Evolutionary conservation across 1,284 basidiomycete species (phyloP).

Genomic region (Moniliella sp.): DNA sequence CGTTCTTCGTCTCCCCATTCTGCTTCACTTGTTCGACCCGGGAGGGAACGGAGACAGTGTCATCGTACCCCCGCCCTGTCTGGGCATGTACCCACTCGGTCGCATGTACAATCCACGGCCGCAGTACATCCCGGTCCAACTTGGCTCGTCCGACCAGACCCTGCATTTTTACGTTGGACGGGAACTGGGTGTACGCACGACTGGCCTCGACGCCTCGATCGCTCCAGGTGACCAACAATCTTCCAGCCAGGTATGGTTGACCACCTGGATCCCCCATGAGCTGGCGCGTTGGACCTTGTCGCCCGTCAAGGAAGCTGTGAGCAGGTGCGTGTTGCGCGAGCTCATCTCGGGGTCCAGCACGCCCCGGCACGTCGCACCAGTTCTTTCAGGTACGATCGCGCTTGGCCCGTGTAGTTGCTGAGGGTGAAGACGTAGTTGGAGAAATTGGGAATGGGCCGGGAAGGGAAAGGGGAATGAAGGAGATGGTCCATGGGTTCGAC

Average conservation of each 20-base stretch:
- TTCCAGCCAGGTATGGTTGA: slow-evolving; percentile 73
- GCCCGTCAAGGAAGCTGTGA: slow-evolving; percentile 60
- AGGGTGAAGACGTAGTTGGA: slow-evolving; percentile 50
- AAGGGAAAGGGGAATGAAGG: slow-evolving; percentile 43
- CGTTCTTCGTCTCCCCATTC: too few relatives aligned
- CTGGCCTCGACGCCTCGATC: slow-evolving; percentile 13
- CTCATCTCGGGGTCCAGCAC: slow-evolving; percentile 58
- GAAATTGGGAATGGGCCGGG: slow-evolving; percentile 31
- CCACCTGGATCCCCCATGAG: slow-evolving; percentile 59
- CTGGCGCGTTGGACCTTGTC: slow-evolving; percentile 52
- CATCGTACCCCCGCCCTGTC: too few relatives aligned
- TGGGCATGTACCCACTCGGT: too few relatives aligned
- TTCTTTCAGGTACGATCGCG: slow-evolving; percentile 62
- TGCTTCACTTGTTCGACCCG: too few relatives aligned
- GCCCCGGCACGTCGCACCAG: slow-evolving; percentile 56
- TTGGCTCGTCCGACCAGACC: slow-evolving; percentile 40
- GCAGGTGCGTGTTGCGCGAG: slow-evolving; percentile 47
- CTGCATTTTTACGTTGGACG: slow-evolving; percentile 48
- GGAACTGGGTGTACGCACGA: slow-evolving; percentile 48
- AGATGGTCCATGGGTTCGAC: slow-evolving; percentile 48
- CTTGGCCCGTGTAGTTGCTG: slow-evolving; percentile 64
- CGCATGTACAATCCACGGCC: neutral
- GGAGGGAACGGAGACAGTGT: too few relatives aligned
- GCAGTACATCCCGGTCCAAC: neutral
- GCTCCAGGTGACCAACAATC: slow-evolving; percentile 62